Conservation (phyloP, 1,284 basidiomycete species). For the Boletus smithii region DNA sequence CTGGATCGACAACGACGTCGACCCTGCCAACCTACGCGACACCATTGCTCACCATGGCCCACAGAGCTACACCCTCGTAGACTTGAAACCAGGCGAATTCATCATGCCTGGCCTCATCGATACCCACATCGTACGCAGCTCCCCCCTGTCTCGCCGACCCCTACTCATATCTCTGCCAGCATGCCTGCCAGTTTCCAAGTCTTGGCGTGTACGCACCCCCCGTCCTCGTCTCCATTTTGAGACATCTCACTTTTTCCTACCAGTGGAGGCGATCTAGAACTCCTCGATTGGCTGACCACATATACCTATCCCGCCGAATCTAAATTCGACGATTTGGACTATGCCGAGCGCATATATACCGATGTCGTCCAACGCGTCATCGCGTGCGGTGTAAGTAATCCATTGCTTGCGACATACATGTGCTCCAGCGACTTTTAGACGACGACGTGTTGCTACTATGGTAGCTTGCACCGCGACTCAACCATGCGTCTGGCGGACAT, state of each 20-base stretch:
- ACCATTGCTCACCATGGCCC: conserved; percentile 43
- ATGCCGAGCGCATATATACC: conserved; percentile 71
- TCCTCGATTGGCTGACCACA: conserved; percentile 88
- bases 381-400: conserved; percentile 64
- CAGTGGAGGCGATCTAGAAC: conserved; percentile 76
- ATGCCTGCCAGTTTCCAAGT: conserved; percentile 87
- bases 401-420: background rate
- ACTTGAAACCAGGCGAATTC: conserved; percentile 69
- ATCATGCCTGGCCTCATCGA: conserved; percentile 88
- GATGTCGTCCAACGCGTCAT: conserved; percentile 76
- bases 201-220: conserved; percentile 58
- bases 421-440: conserved; percentile 50
- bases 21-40: conserved; percentile 41
- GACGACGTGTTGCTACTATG: conserved; percentile 93
- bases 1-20: conserved; percentile 63
- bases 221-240: background rate
- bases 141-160: background rate
- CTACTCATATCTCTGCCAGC: conserved; percentile 44
- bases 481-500: conserved; percentile 82
- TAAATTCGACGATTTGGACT: conserved; percentile 70
- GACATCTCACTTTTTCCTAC: conserved; percentile 5
- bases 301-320: conserved; percentile 90
- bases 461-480: conserved; percentile 77
- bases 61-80: conserved; percentile 18
- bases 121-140: conserved; percentile 73